Evolutionary conservation across 306 rosid species (phyloP).

Genomic region (Cucurbita ficifolia): DNA sequence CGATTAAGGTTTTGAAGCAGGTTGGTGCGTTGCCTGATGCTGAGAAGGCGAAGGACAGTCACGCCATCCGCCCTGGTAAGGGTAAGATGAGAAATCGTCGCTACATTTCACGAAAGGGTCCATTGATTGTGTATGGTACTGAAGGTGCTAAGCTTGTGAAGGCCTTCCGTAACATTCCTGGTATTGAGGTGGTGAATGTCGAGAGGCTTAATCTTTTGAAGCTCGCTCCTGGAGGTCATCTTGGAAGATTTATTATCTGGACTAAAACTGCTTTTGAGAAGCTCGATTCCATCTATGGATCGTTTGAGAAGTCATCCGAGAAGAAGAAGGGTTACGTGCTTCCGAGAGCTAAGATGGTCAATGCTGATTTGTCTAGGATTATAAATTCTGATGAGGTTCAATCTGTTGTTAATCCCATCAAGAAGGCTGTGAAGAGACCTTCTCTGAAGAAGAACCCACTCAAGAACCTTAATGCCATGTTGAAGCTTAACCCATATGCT

Average conservation of each 20-base stretch:
- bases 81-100: slow-evolving; percentile 80
- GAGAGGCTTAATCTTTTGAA: slow-evolving; percentile 61
- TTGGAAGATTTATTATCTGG: slow-evolving; percentile 77
- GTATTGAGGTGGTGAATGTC: slow-evolving; percentile 55
- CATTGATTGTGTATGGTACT: slow-evolving; percentile 52
- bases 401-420: slow-evolving; percentile 59
- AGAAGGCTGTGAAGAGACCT: slow-evolving; percentile 45
- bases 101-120: slow-evolving; percentile 62
- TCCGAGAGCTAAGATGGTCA: slow-evolving; percentile 68
- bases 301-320: slow-evolving; percentile 56
- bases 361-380: slow-evolving; percentile 60
- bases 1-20: slow-evolving; percentile 51
- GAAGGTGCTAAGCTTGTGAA: slow-evolving; percentile 79
- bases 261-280: slow-evolving; percentile 83
- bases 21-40: slow-evolving; percentile 64
- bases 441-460: slow-evolving; percentile 72
- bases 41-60: slow-evolving; percentile 63
- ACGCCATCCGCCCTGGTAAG: slow-evolving; percentile 56
- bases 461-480: slow-evolving; percentile 55
- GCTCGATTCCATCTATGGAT: slow-evolving; percentile 66
- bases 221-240: slow-evolving; percentile 82
- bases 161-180: slow-evolving; percentile 66
- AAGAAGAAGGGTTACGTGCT: slow-evolving; percentile 57
- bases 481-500: slow-evolving; percentile 68
- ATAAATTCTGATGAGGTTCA: slow-evolving; percentile 87